Evolutionary conservation across 495 filamentous ascomycete species (phyloP).

Genomic region (Clavariopsis aquatica): DNA sequence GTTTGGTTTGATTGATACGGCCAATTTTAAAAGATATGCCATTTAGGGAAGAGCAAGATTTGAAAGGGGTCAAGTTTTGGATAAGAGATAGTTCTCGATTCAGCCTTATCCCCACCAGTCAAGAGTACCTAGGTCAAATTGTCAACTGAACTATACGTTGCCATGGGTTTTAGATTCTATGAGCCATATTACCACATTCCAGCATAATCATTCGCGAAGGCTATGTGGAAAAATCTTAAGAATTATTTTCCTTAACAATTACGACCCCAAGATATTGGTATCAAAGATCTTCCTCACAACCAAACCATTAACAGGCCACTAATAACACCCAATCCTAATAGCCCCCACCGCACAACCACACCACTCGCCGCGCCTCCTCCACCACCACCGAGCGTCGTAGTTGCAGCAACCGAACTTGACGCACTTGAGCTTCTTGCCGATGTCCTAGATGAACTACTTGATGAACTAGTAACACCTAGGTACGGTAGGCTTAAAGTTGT

Average conservation of each 20-base stretch:
- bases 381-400: not conserved
- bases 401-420: not conserved
- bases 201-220: too few species aligned
- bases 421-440: not conserved
- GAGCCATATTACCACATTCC: too few species aligned
- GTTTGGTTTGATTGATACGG: constrained; percentile 3
- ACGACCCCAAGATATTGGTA: not conserved
- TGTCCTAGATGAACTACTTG: not conserved
- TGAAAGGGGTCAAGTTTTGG: too few species aligned
- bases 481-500: not conserved
- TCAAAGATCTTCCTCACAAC: not conserved
- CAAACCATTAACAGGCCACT: constrained; percentile 5
- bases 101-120: too few species aligned
- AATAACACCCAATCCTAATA: not conserved
- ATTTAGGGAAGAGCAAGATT: too few species aligned
- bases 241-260: too few species aligned
- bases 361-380: not conserved
- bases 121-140: too few species aligned
- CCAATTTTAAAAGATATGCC: too few species aligned
- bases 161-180: too few species aligned
- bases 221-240: too few species aligned
- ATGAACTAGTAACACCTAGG: not conserved
- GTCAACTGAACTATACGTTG: too few species aligned
- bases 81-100: too few species aligned
- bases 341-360: not conserved